Percentiles rank a stretch among this genome's conserved stretches.
Evolutionary conservation across 225 moss, liverwort and hornwort genomes (phyloP).

Genomic region (Anthoceros angustus): DNA sequence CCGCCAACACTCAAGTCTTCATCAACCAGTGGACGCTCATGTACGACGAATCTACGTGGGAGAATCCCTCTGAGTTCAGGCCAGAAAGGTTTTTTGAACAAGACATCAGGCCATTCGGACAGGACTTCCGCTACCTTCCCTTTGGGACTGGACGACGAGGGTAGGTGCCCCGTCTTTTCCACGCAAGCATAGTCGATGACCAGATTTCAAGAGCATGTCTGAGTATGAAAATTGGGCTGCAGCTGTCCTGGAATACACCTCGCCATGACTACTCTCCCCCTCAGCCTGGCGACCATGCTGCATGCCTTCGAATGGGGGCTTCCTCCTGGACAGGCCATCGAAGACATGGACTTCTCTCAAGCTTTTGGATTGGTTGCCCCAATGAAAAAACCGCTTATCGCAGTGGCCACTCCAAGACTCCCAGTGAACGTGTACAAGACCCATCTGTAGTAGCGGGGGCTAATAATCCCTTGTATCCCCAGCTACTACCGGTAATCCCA

Average conservation of each 20-base stretch:
- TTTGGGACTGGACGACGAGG: slow-evolving; percentile 42
- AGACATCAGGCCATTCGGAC: slow-evolving; percentile 28
- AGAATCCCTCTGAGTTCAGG: slow-evolving; percentile 21
- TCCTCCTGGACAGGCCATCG: neutral
- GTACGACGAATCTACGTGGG: slow-evolving; percentile 28
- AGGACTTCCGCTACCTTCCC: slow-evolving; percentile 34
- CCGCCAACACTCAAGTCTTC: slow-evolving; percentile 21
- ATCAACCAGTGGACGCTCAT: slow-evolving; percentile 33
- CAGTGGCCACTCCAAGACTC: neutral
- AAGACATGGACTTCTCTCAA: neutral
- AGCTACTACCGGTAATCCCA: too few species aligned
- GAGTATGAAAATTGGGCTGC: neutral
- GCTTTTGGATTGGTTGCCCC: neutral
- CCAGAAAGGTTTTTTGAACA: slow-evolving; percentile 23
- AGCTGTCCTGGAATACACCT: neutral
- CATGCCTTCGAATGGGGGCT: neutral
- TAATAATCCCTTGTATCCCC: too few species aligned
- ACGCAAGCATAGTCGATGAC: neutral
- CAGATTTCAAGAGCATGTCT: neutral
- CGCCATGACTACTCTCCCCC: neutral
- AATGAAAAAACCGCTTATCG: neutral
- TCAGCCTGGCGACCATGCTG: neutral
- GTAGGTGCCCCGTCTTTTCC: neutral
- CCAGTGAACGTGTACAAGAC: neutral
- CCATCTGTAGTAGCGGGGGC: too few species aligned